Evolutionary conservation across 2,329 filamentous ascomycete genomes (phyloP).

Genomic region (Arthroderma sp.): DNA sequence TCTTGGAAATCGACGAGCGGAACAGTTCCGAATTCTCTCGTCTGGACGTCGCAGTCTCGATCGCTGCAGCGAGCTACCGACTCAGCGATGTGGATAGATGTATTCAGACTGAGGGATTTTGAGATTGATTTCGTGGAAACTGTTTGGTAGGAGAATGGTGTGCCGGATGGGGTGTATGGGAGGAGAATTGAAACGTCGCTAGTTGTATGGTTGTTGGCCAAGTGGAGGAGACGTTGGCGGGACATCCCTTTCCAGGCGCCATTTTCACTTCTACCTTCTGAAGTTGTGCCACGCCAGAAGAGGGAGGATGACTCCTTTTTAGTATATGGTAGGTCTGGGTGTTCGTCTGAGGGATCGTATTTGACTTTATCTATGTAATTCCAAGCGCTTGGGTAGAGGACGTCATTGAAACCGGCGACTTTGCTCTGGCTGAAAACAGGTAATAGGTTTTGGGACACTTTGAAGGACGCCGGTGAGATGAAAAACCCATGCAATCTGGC

Average conservation of each 20-base stretch:
- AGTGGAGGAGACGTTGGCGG: conserved; percentile 58
- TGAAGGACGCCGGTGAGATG: conserved; percentile 48
- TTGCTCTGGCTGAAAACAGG: conserved; percentile 68
- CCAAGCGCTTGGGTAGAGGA: conserved; percentile 56
- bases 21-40: conserved; percentile 38
- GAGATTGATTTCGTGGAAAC: conserved; percentile 28
- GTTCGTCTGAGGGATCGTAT: conserved; percentile 38
- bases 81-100: conserved; percentile 47
- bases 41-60: conserved; percentile 41
- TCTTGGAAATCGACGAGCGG: conserved; percentile 39
- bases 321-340: conserved; percentile 42
- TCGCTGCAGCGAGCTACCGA: conserved; percentile 44
- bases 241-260: conserved; percentile 54
- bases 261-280: conserved; percentile 39
- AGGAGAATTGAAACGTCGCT: conserved; percentile 44
- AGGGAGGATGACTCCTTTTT: conserved; percentile 49
- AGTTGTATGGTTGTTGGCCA: conserved; percentile 43
- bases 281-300: conserved; percentile 63
- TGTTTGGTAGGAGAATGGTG: conserved; percentile 42
- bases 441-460: conserved; percentile 50
- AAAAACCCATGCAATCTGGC: conserved; percentile 61
- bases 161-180: conserved; percentile 21
- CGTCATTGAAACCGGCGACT: conserved; percentile 59
- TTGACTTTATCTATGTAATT: conserved; percentile 47
- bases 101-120: conserved; percentile 40